phyloP scores from a whole-genome alignment of 768 basidiomycete genomes.

The Termitomyces sp. region DNA sequence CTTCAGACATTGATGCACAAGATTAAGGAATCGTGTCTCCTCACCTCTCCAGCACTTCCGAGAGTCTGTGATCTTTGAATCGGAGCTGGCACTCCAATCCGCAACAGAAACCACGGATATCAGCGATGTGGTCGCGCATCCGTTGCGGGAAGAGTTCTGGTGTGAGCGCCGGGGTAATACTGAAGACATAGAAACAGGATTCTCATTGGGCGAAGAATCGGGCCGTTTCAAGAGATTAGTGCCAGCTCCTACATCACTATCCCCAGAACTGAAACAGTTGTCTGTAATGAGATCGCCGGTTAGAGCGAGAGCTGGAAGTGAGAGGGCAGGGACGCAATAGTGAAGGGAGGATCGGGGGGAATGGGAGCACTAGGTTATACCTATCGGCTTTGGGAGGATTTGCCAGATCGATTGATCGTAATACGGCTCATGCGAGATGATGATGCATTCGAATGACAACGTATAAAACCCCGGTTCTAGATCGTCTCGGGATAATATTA shows the following conservation, averaged over 20 bases:
- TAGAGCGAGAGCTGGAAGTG: neutral
- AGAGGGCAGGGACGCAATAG: neutral
- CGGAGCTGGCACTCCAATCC: conserved; percentile 43
- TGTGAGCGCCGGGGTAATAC: conserved; percentile 8
- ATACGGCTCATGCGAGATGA: conserved; percentile 37
- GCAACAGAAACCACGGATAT: conserved; percentile 39
- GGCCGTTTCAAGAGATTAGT: conserved; percentile 3
- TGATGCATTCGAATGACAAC: conserved; percentile 42
- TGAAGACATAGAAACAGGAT: neutral
- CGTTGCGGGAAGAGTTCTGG: conserved; percentile 26
- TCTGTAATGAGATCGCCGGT: neutral
- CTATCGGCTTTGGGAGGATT: conserved; percentile 13
- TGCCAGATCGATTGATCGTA: conserved; percentile 31
- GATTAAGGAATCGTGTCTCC: conserved; percentile 32
- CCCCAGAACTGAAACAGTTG: neutral
- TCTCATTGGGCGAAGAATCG: neutral
- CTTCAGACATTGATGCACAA: conserved; percentile 34
- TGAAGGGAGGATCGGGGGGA: neutral
- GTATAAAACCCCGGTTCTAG: conserved; percentile 16
- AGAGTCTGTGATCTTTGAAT: conserved; percentile 38
- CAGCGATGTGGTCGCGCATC: conserved; percentile 36
- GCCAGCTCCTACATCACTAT: conserved; percentile 5
- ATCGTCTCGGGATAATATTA: conserved; percentile 38
- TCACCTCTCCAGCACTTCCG: conserved; percentile 36
- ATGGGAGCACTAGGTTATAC: neutral